phyloP scores from a whole-genome alignment of 495 filamentous ascomycete species.

The Xylaria venustula region DNA sequence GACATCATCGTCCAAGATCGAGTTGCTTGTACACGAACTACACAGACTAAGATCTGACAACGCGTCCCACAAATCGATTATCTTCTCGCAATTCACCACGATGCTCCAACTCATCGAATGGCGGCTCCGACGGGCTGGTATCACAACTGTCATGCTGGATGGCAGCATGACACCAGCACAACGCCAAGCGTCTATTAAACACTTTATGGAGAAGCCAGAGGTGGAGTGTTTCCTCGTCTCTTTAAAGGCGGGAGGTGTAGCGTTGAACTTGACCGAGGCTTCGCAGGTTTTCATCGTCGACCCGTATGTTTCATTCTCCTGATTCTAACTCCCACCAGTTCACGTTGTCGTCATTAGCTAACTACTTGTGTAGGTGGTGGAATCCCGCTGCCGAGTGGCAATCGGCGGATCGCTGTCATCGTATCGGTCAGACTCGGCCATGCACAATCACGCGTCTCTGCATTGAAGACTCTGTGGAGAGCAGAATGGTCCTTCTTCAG shows the following conservation, averaged over 20 bases:
- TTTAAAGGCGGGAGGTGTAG: conserved; percentile 92
- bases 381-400: conserved; percentile 98
- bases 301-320: conserved; percentile 58
- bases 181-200: conserved; percentile 81
- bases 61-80: conserved; percentile 90
- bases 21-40: conserved; percentile 89
- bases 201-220: conserved; percentile 91
- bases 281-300: conserved; percentile 93
- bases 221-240: conserved; percentile 95
- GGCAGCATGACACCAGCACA: conserved; percentile 93
- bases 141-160: conserved; percentile 96
- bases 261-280: conserved; percentile 91
- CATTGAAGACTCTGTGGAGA: conserved; percentile 95
- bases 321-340: conserved; percentile 8
- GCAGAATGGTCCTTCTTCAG: conserved; percentile 87
- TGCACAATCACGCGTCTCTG: conserved; percentile 92
- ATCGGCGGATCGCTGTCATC: conserved; percentile 91
- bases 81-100: conserved; percentile 95
- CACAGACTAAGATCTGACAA: conserved; percentile 86
- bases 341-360: conserved; percentile 24
- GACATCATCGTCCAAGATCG: conserved; percentile 97
- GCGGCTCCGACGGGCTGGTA: conserved; percentile 89
- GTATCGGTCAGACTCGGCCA: conserved; percentile 89
- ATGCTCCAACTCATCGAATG: conserved; percentile 98
- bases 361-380: conserved; percentile 68